phyloP scores from a whole-genome alignment of 257 asterid genomes.

The Craterostigma plantagineum region DNA sequence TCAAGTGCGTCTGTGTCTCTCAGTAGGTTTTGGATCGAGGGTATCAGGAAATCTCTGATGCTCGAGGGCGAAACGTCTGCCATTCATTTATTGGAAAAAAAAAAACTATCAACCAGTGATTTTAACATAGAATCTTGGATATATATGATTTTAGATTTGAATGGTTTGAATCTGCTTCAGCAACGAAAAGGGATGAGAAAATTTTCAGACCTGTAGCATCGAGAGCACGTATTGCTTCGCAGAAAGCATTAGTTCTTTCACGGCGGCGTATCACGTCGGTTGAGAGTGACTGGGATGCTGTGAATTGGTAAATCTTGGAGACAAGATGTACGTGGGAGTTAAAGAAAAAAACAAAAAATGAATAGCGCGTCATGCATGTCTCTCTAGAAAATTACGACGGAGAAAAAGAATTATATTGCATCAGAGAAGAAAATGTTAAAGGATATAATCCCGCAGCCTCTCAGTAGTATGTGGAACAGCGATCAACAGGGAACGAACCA shows the following conservation, averaged over 20 bases:
- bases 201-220: slow-evolving; percentile 83
- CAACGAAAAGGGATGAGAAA: slow-evolving; percentile 5
- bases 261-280: slow-evolving; percentile 49
- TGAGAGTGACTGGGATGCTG: slow-evolving; percentile 54
- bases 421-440: slow-evolving; percentile 7
- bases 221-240: slow-evolving; percentile 97
- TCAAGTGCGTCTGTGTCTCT: slow-evolving; percentile 89
- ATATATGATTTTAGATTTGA: neutral
- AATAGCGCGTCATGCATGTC: neutral
- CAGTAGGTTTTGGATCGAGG: slow-evolving; percentile 75
- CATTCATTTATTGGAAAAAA: no score
- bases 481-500: slow-evolving; percentile 74
- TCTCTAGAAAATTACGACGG: neutral
- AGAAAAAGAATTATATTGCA: no score
- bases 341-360: neutral
- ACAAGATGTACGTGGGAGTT: slow-evolving; percentile 68
- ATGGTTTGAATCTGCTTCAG: neutral
- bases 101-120: no score
- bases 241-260: slow-evolving; percentile 78
- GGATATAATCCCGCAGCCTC: slow-evolving; percentile 95
- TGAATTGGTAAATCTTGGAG: slow-evolving; percentile 80
- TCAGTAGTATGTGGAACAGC: slow-evolving; percentile 84
- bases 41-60: slow-evolving; percentile 63
- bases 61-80: slow-evolving; percentile 54
- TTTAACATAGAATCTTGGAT: slow-evolving; percentile 1